Evolutionary conservation across 2,329 filamentous ascomycete species (phyloP).

Genomic region (Fusarium miscanthi): DNA sequence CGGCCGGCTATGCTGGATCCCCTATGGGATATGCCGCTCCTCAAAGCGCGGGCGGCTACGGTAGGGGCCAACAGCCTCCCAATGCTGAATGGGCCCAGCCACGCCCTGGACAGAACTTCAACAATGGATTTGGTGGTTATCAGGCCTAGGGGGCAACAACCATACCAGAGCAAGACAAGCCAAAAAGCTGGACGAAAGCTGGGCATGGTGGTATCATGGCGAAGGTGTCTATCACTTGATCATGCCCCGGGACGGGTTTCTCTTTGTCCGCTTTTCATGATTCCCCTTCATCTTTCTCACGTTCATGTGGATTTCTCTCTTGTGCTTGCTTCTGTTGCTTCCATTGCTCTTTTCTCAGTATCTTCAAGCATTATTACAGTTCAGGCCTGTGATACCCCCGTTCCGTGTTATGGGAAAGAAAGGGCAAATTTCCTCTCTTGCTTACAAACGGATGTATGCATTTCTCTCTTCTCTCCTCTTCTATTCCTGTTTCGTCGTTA

Average conservation of each 20-base stretch:
- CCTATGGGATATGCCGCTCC: conserved; percentile 78
- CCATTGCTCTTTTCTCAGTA: conserved; percentile 41
- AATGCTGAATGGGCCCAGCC: conserved; percentile 67
- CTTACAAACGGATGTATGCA: conserved; percentile 43
- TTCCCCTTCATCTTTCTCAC: conserved; percentile 42
- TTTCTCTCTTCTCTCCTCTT: conserved; percentile 46
- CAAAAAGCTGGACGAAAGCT: conserved; percentile 38
- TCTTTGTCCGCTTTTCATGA: conserved; percentile 38
- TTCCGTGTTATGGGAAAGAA: conserved; percentile 27
- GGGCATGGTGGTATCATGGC: conserved; percentile 35
- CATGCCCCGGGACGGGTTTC: conserved; percentile 28
- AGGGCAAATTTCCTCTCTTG: conserved; percentile 44
- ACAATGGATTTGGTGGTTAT: conserved; percentile 71
- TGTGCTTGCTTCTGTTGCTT: conserved; percentile 40
- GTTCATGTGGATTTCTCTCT: conserved; percentile 36
- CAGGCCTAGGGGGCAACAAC: conserved; percentile 61
- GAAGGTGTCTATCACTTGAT: conserved; percentile 37
- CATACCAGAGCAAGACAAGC: conserved; percentile 38
- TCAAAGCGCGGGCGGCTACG: conserved; percentile 85
- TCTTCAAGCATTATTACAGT: conserved; percentile 35
- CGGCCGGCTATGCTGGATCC: conserved; percentile 71
- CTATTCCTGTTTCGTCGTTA: conserved; percentile 42
- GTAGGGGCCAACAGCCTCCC: conserved; percentile 75
- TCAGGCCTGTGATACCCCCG: conserved; percentile 35
- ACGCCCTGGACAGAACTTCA: conserved; percentile 66